These are phyloP conservation scores for Ceratocystis eucalypticola DNA, from an alignment of 2,329 filamentous ascomycete genomes.

Conservation along the genomic window DNA sequence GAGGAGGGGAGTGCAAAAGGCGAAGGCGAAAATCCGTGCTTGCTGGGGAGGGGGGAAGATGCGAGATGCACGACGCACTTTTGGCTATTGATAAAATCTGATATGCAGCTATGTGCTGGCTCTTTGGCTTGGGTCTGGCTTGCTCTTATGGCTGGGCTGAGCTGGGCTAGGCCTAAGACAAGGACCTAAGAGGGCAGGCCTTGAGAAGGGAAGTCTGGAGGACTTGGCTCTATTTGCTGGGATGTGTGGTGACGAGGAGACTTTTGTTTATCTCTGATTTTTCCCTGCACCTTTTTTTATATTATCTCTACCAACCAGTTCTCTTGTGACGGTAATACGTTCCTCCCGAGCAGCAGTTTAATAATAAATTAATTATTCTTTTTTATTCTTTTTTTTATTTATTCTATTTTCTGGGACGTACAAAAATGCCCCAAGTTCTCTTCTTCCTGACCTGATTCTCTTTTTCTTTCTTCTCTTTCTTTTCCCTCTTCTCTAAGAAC, in stretches of 20 bases:
- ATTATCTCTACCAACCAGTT: not conserved
- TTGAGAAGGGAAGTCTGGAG: too few species aligned
- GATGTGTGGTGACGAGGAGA: not conserved
- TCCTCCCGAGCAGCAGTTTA: not conserved
- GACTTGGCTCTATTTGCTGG: not conserved
- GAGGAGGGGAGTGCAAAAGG: not conserved
- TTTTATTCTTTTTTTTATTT: not conserved
- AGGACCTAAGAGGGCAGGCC: too few species aligned
- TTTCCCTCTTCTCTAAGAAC: not conserved
- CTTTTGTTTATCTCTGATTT: not conserved
- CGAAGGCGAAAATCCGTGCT: not conserved
- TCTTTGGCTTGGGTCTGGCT: not conserved
- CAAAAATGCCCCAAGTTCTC: not conserved
- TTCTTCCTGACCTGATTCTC: not conserved
- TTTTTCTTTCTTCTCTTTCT: slow-evolving; percentile 6
- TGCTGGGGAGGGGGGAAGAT: not conserved
- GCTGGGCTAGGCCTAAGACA: not conserved
- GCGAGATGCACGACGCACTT: not conserved
- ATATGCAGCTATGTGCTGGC: slow-evolving; percentile 8
- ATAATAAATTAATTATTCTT: not conserved
- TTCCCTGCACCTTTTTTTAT: not conserved
- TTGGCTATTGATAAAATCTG: not conserved
- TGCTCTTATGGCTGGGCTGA: not conserved
- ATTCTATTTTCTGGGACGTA: not conserved
- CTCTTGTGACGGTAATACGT: slow-evolving; percentile 5